A percentile compares a stretch with the other conserved stretches of the same genome.
These are phyloP conservation scores for Solanum rostratum DNA, from an alignment of 257 asterid genomes.

Conservation along the genomic window DNA sequence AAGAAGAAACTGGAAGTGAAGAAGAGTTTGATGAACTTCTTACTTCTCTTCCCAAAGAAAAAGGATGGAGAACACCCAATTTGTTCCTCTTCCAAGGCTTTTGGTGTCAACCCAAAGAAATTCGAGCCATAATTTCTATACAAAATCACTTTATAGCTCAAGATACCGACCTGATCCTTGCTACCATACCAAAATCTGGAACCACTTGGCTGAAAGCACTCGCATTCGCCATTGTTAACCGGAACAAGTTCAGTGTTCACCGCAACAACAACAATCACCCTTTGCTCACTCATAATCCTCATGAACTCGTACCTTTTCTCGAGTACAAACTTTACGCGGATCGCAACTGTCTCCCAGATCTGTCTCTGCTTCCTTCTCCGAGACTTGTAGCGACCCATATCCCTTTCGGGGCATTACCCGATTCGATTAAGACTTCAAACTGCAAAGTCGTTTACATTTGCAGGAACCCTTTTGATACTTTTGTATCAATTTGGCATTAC, in stretches of 20 bases:
- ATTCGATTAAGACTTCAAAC: constrained; percentile 5
- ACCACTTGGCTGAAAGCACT: constrained; percentile 57
- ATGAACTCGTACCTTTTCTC: constrained; percentile 36
- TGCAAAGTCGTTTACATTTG: constrained; percentile 32
- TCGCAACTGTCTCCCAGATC: constrained; percentile 1
- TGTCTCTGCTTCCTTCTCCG: constrained; percentile 16
- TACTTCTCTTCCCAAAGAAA: constrained; percentile 32
- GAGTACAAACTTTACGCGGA: constrained; percentile 26
- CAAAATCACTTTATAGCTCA: constrained; percentile 16
- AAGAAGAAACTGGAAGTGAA: constrained; percentile 7
- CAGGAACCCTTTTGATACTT: constrained; percentile 37
- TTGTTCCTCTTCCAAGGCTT: constrained; percentile 27
- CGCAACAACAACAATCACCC: constrained; percentile 5
- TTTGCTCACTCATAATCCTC: constrained; percentile 37
- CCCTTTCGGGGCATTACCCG: constrained; percentile 22
- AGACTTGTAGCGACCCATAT: constrained; percentile 31
- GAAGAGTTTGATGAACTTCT: constrained; percentile 24
- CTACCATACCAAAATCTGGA: constrained; percentile 47
- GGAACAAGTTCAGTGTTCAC: background rate
- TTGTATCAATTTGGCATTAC: constrained; percentile 33
- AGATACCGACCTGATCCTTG: constrained; percentile 23
- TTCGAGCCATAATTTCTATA: constrained; percentile 12
- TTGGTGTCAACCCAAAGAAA: constrained; percentile 36
- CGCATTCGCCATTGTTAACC: constrained; percentile 14
- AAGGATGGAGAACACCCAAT: constrained; percentile 38